phyloP scores from a whole-genome alignment of 306 rosid genomes.

The Vachellia pachyceras region DNA sequence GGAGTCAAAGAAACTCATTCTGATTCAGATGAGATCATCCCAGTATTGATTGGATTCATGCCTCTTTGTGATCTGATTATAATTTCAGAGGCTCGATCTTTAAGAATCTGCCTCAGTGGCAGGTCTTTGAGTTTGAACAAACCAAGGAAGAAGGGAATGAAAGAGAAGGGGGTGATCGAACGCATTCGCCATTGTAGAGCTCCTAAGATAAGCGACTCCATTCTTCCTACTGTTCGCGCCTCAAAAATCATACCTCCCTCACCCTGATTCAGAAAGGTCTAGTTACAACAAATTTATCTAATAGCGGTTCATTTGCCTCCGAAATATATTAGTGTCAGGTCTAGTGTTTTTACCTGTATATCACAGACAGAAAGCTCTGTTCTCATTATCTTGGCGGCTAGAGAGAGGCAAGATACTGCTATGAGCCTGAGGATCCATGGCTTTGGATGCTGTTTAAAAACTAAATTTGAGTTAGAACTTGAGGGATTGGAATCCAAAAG shows the following conservation, averaged over 20 bases:
- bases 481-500: slow-evolving; percentile 21
- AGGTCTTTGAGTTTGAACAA: slow-evolving; percentile 55
- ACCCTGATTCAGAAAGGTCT: slow-evolving; percentile 39
- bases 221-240: slow-evolving; percentile 63
- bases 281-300: not conserved
- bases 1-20: not conserved
- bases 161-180: slow-evolving; percentile 84
- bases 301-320: not conserved
- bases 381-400: slow-evolving; percentile 76
- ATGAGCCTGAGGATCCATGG: slow-evolving; percentile 75
- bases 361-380: slow-evolving; percentile 50
- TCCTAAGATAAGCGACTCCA: slow-evolving; percentile 76
- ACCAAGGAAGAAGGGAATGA: slow-evolving; percentile 62
- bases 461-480: slow-evolving; percentile 38
- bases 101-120: slow-evolving; percentile 66
- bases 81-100: slow-evolving; percentile 66
- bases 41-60: slow-evolving; percentile 1
- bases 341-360: slow-evolving; percentile 53
- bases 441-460: slow-evolving; percentile 61
- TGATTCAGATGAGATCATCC: not conserved
- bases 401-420: slow-evolving; percentile 73
- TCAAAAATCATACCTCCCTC: slow-evolving; percentile 74
- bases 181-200: slow-evolving; percentile 89
- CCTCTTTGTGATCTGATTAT: slow-evolving; percentile 77
- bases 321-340: not conserved